Conservation (phyloP, 2,329 filamentous ascomycete genomes). For the Penicillium paneum region DNA sequence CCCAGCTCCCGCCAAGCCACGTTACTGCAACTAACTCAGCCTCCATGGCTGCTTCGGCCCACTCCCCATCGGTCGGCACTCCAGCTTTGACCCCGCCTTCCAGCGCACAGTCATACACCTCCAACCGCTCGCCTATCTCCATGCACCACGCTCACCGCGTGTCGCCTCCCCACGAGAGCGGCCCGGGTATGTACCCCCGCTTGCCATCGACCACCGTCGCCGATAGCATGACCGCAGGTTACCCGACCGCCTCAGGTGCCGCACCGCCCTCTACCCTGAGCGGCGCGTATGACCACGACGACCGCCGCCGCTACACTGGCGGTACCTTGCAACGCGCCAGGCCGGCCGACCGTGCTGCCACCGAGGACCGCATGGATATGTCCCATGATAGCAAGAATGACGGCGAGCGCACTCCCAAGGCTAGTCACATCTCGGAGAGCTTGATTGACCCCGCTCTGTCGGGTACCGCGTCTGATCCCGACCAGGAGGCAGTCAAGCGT, state of each 20-base stretch:
- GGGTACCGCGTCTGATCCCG: slow-evolving; percentile 29
- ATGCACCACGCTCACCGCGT: slow-evolving; percentile 51
- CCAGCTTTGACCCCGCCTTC: slow-evolving; percentile 62
- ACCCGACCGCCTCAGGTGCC: slow-evolving; percentile 52
- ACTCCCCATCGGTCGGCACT: slow-evolving; percentile 52
- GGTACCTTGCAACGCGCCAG: slow-evolving; percentile 57
- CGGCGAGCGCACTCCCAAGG: slow-evolving; percentile 34
- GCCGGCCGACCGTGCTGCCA: slow-evolving; percentile 36
- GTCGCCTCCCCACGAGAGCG: slow-evolving; percentile 48
- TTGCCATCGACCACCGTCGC: slow-evolving; percentile 59
- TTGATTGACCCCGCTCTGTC: slow-evolving; percentile 45
- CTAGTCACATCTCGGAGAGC: slow-evolving; percentile 32
- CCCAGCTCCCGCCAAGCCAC: slow-evolving; percentile 43
- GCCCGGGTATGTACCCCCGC: slow-evolving; percentile 60
- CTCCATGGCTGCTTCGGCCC: slow-evolving; percentile 41
- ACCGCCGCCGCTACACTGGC: slow-evolving; percentile 60
- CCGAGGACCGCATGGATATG: slow-evolving; percentile 38
- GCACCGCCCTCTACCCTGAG: slow-evolving; percentile 60
- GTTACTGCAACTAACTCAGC: slow-evolving; percentile 38
- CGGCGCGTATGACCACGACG: slow-evolving; percentile 58
- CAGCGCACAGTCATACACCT: slow-evolving; percentile 61
- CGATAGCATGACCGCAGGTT: slow-evolving; percentile 52
- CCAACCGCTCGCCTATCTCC: slow-evolving; percentile 59
- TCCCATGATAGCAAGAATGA: slow-evolving; percentile 32
- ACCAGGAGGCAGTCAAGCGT: slow-evolving; percentile 32